Base-by-base conservation (phyloP, 139 green algal species). In the Bryopsis sp. region DNA sequence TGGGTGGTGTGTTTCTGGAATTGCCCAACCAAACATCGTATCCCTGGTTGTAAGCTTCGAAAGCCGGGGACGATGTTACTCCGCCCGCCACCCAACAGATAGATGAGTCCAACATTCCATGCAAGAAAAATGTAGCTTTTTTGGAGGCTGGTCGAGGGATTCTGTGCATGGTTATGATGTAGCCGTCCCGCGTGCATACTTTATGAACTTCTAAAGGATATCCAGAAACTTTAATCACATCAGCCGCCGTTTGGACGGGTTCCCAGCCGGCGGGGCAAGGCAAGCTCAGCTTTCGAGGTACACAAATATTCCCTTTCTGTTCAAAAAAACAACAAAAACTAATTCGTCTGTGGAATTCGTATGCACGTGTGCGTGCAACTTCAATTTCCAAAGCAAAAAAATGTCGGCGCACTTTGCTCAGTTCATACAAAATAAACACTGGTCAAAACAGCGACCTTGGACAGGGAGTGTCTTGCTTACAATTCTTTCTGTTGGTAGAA, bases 21-120 rank as follows among this genome's bases (percentile, higher is more conserved):
- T 92, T 96, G 68, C 78, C 91, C 72, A 98, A 80, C 82, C 89
- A 98, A 24, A 98, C 91, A 60, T 98, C 93, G 72, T 89, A 90
- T 57, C 93, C 93, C 3, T 82, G 76, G 64, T 97, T 88, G 67
- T 82, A 96, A 7, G 92, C 92, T 1, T 85, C 87, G 84, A 98
- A 97, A 0, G 91, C 91, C 47, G 88, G 78, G 26, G 79, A 89
- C 39, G 86, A 82, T 33, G 86, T 88, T 24, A 90, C 79, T 2
- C 90, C 89, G 43, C 80, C 85, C 58, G 74, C 78, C 35, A 97
- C 89, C 86, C 90, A 98, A 8, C 86, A 86, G 63, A 98, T 76
- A 38, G 77, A 82, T 33, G 89, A 96, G 83, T 98, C 93, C 69
- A 97, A 74, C 28, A 98, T 78, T 32, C 89, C 89, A 47, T 95